These are phyloP conservation scores for Aphanomyces stellatus DNA, from an alignment of 352 stramenopile species.

Conservation along the genomic window DNA sequence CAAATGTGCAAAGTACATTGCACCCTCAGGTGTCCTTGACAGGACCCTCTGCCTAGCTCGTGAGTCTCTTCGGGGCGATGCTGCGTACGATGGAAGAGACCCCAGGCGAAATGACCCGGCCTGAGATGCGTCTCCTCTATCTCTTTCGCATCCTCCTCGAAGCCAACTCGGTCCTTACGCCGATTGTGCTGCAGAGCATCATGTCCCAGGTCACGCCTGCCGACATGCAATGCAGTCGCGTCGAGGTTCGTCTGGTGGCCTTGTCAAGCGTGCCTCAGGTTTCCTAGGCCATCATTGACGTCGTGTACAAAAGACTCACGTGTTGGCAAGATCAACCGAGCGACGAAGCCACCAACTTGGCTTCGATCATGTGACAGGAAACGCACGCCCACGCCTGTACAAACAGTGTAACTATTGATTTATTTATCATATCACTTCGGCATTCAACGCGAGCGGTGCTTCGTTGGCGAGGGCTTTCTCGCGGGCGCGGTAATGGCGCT, in stretches of 20 bases:
- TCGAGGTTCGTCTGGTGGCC: conserved; percentile 27
- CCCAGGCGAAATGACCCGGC: conserved; percentile 33
- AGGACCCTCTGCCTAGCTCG: conserved; percentile 23
- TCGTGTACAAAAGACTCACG: conserved; percentile 20
- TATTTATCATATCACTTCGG: too few species aligned
- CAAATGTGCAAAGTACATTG: conserved; percentile 41
- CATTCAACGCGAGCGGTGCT: too few species aligned
- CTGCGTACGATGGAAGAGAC: conserved; percentile 37
- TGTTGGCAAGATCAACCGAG: neutral
- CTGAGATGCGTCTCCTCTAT: conserved; percentile 56
- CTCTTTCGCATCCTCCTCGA: conserved; percentile 62
- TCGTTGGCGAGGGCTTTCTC: too few species aligned
- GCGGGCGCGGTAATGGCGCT: too few species aligned
- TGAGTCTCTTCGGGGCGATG: conserved; percentile 38
- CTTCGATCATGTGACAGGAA: too few species aligned
- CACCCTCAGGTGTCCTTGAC: neutral
- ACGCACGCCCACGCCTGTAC: too few species aligned
- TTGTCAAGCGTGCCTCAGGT: neutral
- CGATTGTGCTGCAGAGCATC: conserved; percentile 46
- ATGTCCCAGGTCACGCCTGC: conserved; percentile 29
- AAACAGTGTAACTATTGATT: too few species aligned
- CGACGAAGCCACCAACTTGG: conserved; percentile 4
- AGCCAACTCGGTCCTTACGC: conserved; percentile 50
- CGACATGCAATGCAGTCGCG: conserved; percentile 35
- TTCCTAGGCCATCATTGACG: conserved; percentile 29